Evolutionary conservation across 2,329 filamentous ascomycete genomes (phyloP), one percentile per base, ranked within the genome.

Genomic region (Lomentospora prolificans): DNA sequence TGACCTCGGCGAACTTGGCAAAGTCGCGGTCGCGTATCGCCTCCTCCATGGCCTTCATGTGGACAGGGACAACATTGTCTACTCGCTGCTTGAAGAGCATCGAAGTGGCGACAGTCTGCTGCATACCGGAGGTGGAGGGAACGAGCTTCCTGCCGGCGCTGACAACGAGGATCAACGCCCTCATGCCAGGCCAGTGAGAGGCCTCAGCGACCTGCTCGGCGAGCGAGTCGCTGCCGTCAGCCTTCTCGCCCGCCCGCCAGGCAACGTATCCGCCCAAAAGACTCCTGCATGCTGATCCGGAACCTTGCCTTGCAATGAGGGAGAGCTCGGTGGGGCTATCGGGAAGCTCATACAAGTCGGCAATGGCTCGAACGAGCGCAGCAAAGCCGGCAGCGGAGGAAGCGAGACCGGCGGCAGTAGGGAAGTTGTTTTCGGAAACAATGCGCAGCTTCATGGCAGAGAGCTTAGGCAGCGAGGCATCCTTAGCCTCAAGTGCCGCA

Each of bases 361-460:
- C 94, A 63, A 99, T 89, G 61, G 89, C 91, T 57, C 90, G 82
- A 19, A 97, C 84, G 4, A 87, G 73, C 19, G 84, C 84, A 2
- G 84, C 84, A 60, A 87, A 86, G 4, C 84, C 84, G 1, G 84
- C 84, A 1, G 84, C 85, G 0, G 84, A 87, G 17, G 81, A 86
- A 3, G 85, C 85, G 14, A 99, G 84, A 5, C 94, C 94, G 3
- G 94, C 94, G 25, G 94, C 94, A 2, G 94, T 99, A 60, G 94
- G 94, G 79, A 99, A 99, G 80, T 99, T 99, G 80, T 99, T 99
- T 75, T 94, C 88, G 57, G 89, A 94, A 57, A 96, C 90, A 61
- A 99, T 86, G 64, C 86, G 87, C 59, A 99, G 82, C 31, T 88
- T 84, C 65, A 87, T 77, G 53, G 77, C 68, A 9, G 90, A 88